These are phyloP conservation scores for Pseudogymnoascus sp. DNA, from an alignment of 2,329 filamentous ascomycete species.

Conservation along the genomic window DNA sequence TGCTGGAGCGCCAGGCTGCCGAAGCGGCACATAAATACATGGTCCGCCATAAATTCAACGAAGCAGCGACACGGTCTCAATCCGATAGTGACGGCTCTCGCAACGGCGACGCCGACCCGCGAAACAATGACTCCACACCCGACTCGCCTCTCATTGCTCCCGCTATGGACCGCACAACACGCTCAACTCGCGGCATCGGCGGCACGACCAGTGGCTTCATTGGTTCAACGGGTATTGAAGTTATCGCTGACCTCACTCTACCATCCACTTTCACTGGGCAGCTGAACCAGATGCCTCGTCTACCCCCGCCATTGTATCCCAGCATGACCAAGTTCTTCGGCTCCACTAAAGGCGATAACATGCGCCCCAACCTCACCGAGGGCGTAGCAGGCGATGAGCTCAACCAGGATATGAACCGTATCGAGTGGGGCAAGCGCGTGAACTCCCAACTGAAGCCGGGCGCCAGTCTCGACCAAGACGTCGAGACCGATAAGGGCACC, in stretches of 20 bases:
- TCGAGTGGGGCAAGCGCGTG: slow-evolving; percentile 21
- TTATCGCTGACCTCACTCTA: slow-evolving; percentile 51
- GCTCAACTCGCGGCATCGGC: slow-evolving; percentile 50
- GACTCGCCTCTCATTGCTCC: slow-evolving; percentile 43
- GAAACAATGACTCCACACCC: slow-evolving; percentile 34
- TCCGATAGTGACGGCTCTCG: slow-evolving; percentile 40
- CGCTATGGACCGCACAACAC: slow-evolving; percentile 57
- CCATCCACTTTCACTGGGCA: slow-evolving; percentile 44
- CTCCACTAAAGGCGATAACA: slow-evolving; percentile 19
- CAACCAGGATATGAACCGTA: slow-evolving; percentile 23
- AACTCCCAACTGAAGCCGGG: slow-evolving; percentile 26
- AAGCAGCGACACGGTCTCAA: slow-evolving; percentile 20
- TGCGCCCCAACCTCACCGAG: slow-evolving; percentile 17
- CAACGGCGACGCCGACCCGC: slow-evolving; percentile 44
- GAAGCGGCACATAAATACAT: slow-evolving; percentile 56
- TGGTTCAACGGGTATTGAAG: slow-evolving; percentile 52
- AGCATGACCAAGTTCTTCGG: slow-evolving; percentile 21
- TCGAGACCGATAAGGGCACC: slow-evolving; percentile 14
- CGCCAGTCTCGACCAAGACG: slow-evolving; percentile 26
- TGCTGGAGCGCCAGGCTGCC: slow-evolving; percentile 58
- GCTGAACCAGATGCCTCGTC: slow-evolving; percentile 24
- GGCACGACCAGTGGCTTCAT: slow-evolving; percentile 44
- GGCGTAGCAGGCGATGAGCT: slow-evolving; percentile 19
- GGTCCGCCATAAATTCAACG: slow-evolving; percentile 40
- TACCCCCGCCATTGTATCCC: slow-evolving; percentile 24